Evolutionary conservation across 305 asterid species (phyloP), one percentile per base, ranked within the genome.

Genomic region (Fraxinus sp.): DNA sequence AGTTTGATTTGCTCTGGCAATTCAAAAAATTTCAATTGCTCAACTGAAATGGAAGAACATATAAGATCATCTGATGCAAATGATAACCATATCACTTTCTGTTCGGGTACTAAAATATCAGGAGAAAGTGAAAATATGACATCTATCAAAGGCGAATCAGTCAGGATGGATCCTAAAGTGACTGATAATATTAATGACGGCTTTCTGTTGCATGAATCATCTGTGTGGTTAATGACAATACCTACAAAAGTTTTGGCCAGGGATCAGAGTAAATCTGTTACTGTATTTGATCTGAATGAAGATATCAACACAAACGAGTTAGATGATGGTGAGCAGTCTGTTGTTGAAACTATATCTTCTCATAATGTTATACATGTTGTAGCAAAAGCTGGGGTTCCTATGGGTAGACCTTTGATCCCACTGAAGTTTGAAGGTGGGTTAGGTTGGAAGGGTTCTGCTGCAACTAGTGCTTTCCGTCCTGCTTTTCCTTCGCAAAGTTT

Each of bases 211-310:
- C 75, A 81, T 5, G 85, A 85, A 73, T 79, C 79, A 76, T 75
- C 84, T 22, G 85, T 82, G 77, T 74, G n/a, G 5, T 52, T 16
- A 16, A 52, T 78, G 81, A 57, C 35, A 20, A 78, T 85, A 79
- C 64, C 74, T 39, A 5, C 77, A n/a, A 73, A 79, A 77, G 83
- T 30, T 82, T 52, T 79, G 1, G 9, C 24, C 39, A 55, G 83
- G 79, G 84, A 52, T 26, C 75, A 79, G 84, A 79, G 41, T 64
- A 75, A 81, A 24, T 72, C 37, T 66, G 35, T 79, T 35, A 87
- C 83, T 83, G 86, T 86, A 81, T 90, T 92, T 79, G 94, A 92
- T 88, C 89, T 92, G 35, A 92, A 92, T 28, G 90, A 90, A 72
- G 93, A 89, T 79, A 79, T 88, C 10, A 80, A 75, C 80, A 81